These are phyloP conservation scores for Rhizopus microsporus DNA, from an alignment of 371 early-diverging fungal genomes.

Conservation along the genomic window DNA sequence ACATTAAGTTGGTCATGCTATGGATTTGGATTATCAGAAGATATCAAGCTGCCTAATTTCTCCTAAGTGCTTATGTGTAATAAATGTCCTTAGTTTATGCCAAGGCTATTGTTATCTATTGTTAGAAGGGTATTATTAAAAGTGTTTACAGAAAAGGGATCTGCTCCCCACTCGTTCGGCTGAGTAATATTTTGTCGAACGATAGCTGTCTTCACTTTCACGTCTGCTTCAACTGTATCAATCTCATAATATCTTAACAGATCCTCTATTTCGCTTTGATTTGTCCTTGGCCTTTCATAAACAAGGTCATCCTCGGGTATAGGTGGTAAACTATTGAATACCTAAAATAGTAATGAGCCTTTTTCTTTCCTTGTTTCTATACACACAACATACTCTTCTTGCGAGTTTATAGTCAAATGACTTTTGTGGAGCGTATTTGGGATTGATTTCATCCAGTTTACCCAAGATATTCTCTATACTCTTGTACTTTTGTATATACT, in stretches of 20 bases:
- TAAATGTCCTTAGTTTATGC: no score
- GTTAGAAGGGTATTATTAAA: no score
- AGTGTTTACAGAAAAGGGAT: conserved; percentile 25
- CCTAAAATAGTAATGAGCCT: conserved; percentile 12
- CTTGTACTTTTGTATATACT: conserved; percentile 56
- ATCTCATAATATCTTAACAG: conserved; percentile 45
- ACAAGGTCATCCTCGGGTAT: conserved; percentile 28
- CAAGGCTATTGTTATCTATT: no score
- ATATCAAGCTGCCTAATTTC: conserved; percentile 12
- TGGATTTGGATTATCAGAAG: conserved; percentile 31
- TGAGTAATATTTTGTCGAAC: conserved; percentile 23
- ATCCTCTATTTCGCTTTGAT: conserved; percentile 14
- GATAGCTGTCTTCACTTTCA: conserved; percentile 13
- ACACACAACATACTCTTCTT: conserved; percentile 36
- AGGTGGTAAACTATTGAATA: conserved; percentile 36
- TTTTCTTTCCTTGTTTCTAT: background rate
- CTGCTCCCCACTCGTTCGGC: conserved; percentile 20
- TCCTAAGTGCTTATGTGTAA: no score
- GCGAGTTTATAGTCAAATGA: conserved; percentile 58
- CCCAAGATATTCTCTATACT: conserved; percentile 65
- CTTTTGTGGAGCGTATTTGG: conserved; percentile 40
- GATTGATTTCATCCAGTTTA: conserved; percentile 17
- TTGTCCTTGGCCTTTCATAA: conserved; percentile 15
- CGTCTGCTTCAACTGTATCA: conserved; percentile 32
- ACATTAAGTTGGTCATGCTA: conserved; percentile 31